Evolutionary conservation across 192 early-diverging fungal genomes (phyloP), one percentile per base, ranked within the genome.

Genomic region (Oehlia diaphana): DNA sequence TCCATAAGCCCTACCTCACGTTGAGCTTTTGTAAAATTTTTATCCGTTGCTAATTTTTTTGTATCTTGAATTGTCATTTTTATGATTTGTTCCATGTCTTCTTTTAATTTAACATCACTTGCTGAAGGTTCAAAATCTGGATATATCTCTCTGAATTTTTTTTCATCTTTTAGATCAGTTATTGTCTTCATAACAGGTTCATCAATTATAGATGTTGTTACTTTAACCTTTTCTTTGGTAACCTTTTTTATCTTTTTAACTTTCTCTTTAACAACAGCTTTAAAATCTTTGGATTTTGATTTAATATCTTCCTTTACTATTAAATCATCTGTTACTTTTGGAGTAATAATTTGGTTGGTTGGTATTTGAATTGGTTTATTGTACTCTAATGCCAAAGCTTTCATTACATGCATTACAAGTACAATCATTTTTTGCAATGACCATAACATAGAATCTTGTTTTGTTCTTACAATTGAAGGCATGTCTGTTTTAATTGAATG

Each of bases 21-120:
- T 70, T 78, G 77, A 13, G 44, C 21, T 78, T 31, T 67, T 9
- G 77, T 42, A 69, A 35, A 62, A 13, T 28, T 49, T 78, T 78
- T 50, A 58, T 58, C 31, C 0, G 2, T 70, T 33, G 14, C 14
- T 23, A 70, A 44, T 50, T 7, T 2, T 61, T 1, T 16, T 13
- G 23, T 12, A 78, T 78, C 77, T n/a, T 61, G 13, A 19, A 78
- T 23, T 37, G 67, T 14, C n/a, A 12, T 28, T 23, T 50, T 78
- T 19, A 78, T 47, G 12, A 78, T 23, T 9, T 69, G 21, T 68
- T 78, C 77, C 4, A 77, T 28, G 10, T 68, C 35, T 14, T 47
- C 39, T 33, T 70, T 78, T 19, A 78, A 58, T 31, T 61, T n/a
- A 2, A 70, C 49, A 33, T 66, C 66, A 50, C 47, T 64, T 16